Base-by-base conservation (phyloP, 495 filamentous ascomycete genomes). In the Podospora pseudoanserina region DNA sequence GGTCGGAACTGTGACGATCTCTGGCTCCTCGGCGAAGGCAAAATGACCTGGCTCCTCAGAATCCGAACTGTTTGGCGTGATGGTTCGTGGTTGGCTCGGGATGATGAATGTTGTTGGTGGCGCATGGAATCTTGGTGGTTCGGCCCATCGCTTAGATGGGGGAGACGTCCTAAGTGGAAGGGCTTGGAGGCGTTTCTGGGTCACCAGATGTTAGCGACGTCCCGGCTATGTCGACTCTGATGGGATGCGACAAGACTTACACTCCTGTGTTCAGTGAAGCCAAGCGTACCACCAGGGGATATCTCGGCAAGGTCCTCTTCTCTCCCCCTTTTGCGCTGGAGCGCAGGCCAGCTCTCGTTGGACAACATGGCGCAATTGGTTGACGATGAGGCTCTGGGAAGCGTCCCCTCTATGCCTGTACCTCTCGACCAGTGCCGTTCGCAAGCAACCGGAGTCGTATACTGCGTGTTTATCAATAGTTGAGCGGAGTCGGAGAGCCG, bases 221-320 rank as follows among this genome's bases (percentile, higher is more conserved):
- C 16, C 59, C 30, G 4, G 30, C 7, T 4, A 32, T 32, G 30
- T 27, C 23, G 23, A 23, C 30, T 28, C 11, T 16, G 26, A 58
- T 13, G 19, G 5, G 23, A 28, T 32, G 19, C 23, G 54, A 56
- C 58, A 56, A 58, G 23, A 75, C 81, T 78, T 68, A 84, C 82
- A 70, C 76, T 81, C 65, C 82, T 76, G 70, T 85, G 82, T 70
- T 84, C 82, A 0, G 79, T 80, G 63, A 83, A 83, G 59, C 82
- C 78, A 6, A 79, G 64, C 20, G 71, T 75, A n/a, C 73, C 71
- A 56, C 67, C 72, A 18, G 62, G 59, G 9, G 68, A 53, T 18
- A 73, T 59, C 23, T 75, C 77, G 9, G 68, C 72, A 49, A 69
- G 70, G 4, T 79, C 78, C 18, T 78, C 77, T 54, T 80, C 78